Base-by-base conservation (phyloP, 2,329 filamentous ascomycete species). In the Pleoardoris graminearum region DNA sequence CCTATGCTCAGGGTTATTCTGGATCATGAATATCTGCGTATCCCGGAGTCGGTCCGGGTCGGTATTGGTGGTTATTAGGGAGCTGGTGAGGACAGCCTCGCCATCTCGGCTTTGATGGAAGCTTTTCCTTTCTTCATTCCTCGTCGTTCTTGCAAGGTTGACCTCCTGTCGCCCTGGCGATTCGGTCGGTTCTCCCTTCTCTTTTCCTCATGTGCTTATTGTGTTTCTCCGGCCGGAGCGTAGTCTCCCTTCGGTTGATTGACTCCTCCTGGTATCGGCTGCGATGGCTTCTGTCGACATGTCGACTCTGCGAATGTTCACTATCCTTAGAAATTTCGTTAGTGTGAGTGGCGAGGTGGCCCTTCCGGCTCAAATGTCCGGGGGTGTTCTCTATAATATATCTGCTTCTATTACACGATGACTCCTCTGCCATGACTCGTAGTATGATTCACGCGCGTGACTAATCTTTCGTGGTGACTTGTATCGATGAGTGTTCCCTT, bases 181-280 rank as follows among this genome's bases (percentile, higher is more conserved):
- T 17, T 3, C 16, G 14, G 8, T 36, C 16, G 14, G 14, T n/a
- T 36, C 25, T 44, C 10, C 19, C 16, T 27, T 12, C 35, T 27
- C 25, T 36, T 14, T 35, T 23, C 36, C 14, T 32, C 1, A 11
- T 37, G 21, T 38, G 25, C 27, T 49, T 12, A 16, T 52, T 47
- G 44, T n/a, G 42, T 4, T 45, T 41, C 10, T 49, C 47, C 50
- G 43, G 60, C 66, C 61, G 62, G 63, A 65, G 68, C 62, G 68
- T 47, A 69, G 68, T 71, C 68, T 71, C 68, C 69, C 68, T 50
- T 54, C 57, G 66, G 68, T 72, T 65, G 68, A 71, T 70, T 53
- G 68, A 71, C 68, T 70, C 69, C 69, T 68, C 67, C 65, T 63
- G 63, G 66, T 61, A 54, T 49, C 55, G 57, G 57, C 41, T 63